These are phyloP conservation scores for Agroathelia rolfsii DNA, from an alignment of 1,284 basidiomycete species.

Conservation along the genomic window DNA sequence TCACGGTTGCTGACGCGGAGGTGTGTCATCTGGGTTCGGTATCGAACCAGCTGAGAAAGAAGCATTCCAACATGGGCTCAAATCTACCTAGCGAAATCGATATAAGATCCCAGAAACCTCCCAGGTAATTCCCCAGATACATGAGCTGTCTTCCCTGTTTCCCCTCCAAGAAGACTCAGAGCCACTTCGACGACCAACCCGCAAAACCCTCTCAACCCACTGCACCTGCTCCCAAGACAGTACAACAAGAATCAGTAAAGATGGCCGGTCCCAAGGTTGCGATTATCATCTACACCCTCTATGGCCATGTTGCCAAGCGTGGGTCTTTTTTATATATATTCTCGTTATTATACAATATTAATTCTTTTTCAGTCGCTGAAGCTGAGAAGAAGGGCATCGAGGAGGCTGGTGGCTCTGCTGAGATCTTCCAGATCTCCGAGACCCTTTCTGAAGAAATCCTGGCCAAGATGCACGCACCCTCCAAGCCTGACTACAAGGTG, in stretches of 20 bases:
- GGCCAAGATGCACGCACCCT: slow-evolving; percentile 65
- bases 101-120: too few relatives aligned
- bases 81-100: too few relatives aligned
- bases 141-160: too few relatives aligned
- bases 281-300: slow-evolving; percentile 77
- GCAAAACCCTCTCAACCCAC: too few relatives aligned
- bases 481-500: slow-evolving; percentile 66
- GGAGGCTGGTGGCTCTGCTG: slow-evolving; percentile 59
- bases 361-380: slow-evolving; percentile 59
- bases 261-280: slow-evolving; percentile 50
- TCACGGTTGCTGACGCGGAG: too few relatives aligned
- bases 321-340: slow-evolving; percentile 19
- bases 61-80: too few relatives aligned
- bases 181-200: too few relatives aligned
- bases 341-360: slow-evolving; percentile 5
- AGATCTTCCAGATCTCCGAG: slow-evolving; percentile 79
- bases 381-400: slow-evolving; percentile 65
- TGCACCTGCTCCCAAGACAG: slow-evolving; percentile 4
- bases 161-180: too few relatives aligned
- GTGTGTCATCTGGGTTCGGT: too few relatives aligned
- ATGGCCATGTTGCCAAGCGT: slow-evolving; percentile 72
- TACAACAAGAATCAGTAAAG: too few relatives aligned
- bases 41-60: too few relatives aligned
- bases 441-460: slow-evolving; percentile 77
- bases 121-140: too few relatives aligned